Evolutionary conservation across 441 rosid species (phyloP), one percentile per base, ranked within the genome.

Genomic region (Euphorbia celastroides): DNA sequence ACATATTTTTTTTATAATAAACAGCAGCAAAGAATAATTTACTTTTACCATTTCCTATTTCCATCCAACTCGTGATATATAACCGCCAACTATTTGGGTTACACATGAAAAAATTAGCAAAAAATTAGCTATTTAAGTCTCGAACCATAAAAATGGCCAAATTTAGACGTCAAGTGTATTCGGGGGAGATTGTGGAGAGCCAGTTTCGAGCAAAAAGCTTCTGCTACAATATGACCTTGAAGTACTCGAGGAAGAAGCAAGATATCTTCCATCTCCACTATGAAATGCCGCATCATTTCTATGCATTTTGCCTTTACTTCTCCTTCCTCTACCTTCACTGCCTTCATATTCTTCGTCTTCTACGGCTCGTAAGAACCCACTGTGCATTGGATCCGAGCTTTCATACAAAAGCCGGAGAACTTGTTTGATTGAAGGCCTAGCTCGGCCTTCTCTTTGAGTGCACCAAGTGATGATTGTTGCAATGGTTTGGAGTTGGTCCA

Each of bases 181-280:
- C 27, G 82, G 72, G 44, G 91, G 94, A 78, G 97, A 94, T 38
- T 89, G 97, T 14, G 98, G 98, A 16, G 97, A 92, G 23, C 92
- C 88, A 27, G 80, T 82, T 76, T 89, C 97, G 8, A 94, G 92
- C 70, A 94, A 73, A 75, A 87, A 84, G 79, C 92, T 94, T 77
- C 93, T 71, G 72, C 97, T 91, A 57, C 97, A 89, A 83, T 85
- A 86, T 13, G 97, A 94, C 77, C 96, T 81, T 20, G 97, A 80
- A 57, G 99, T 94, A 71, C 99, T 91, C 7, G 99, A 89, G n/a
- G 99, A 89, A 69, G 97, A 91, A 52, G 96, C 89, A 56, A 91
- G 86, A 70, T 75, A 82, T 64, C 90, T 82, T 52, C 75, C 93
- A 65, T 90, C 96, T 13, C 83, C 88, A 26, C 84, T 78, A 68